phyloP scores from a whole-genome alignment of 1,139 yeast species.

The Geotrichum phurueaensis region DNA sequence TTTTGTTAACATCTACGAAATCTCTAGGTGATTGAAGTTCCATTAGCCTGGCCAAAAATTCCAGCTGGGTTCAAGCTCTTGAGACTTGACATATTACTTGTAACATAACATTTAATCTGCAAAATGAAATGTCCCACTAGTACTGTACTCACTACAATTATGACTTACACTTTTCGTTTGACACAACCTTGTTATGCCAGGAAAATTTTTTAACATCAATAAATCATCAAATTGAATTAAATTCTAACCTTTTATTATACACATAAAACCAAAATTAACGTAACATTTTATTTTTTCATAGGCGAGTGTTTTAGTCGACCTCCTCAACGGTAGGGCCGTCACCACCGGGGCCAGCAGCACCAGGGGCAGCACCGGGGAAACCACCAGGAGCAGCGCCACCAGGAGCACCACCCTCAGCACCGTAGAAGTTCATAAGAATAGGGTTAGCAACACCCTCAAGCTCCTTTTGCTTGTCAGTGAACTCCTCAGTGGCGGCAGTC shows the following conservation, averaged over 20 bases:
- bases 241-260: not conserved
- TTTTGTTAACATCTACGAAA: too few relatives aligned
- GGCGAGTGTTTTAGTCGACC: conserved; percentile 57
- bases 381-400: conserved; percentile 62
- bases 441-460: conserved; percentile 92
- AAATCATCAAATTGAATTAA: not conserved
- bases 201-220: not conserved
- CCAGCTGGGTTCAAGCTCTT: too few relatives aligned
- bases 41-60: too few relatives aligned
- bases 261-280: not conserved
- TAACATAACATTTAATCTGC: too few relatives aligned
- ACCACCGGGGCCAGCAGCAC: conserved; percentile 36
- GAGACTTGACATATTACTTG: too few relatives aligned
- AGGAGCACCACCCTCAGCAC: conserved; percentile 46
- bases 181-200: too few relatives aligned
- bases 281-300: not conserved
- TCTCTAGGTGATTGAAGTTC: too few relatives aligned
- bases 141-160: too few relatives aligned
- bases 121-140: too few relatives aligned
- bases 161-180: too few relatives aligned
- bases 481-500: conserved; percentile 84
- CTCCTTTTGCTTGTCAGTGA: conserved; percentile 84
- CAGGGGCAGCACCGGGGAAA: conserved; percentile 66
- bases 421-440: conserved; percentile 86
- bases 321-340: conserved; percentile 88